Evolutionary conservation across 345 rosid genomes (phyloP).

Genomic region (Brassica rapa): DNA sequence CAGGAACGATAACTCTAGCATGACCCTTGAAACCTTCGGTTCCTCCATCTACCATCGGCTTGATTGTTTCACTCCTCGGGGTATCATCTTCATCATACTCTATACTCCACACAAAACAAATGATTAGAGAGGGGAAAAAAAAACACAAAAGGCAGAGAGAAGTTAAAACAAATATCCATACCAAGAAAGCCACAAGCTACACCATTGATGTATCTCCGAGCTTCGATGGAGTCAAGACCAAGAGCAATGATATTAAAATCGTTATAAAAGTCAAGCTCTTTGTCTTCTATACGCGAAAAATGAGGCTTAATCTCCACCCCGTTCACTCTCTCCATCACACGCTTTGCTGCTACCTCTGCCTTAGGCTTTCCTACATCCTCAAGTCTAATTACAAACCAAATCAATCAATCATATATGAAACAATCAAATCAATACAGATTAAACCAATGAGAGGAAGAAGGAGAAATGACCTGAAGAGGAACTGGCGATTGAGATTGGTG

Average conservation of each 20-base stretch:
- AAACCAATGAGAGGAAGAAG: neutral
- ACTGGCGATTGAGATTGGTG: slow-evolving; percentile 97
- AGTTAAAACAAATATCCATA: slow-evolving; percentile 13
- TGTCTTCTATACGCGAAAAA: slow-evolving; percentile 95
- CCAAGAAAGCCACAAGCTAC: slow-evolving; percentile 98
- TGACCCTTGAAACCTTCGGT: slow-evolving; percentile 99
- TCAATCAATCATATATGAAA: neutral
- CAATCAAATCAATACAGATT: no score
- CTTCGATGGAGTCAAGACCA: slow-evolving; percentile 97
- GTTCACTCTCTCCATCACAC: slow-evolving; percentile 91
- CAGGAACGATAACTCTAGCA: slow-evolving; percentile 92
- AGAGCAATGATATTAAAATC: slow-evolving; percentile 86
- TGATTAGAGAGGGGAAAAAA: neutral
- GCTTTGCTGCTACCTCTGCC: slow-evolving; percentile 97
- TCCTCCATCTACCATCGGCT: slow-evolving; percentile 97
- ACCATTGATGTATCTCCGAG: slow-evolving; percentile 88
- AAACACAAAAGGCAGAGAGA: neutral
- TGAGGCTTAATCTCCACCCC: slow-evolving; percentile 89
- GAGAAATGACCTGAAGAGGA: slow-evolving; percentile 75
- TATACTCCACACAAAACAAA: slow-evolving; percentile 39
- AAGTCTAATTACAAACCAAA: slow-evolving; percentile 52
- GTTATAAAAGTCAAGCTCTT: slow-evolving; percentile 72
- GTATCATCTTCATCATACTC: slow-evolving; percentile 81
- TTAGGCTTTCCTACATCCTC: slow-evolving; percentile 97
- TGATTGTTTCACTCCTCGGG: slow-evolving; percentile 74